Percentiles rank a stretch among this genome's conserved stretches.
Evolutionary conservation across 2,329 filamentous ascomycete genomes (phyloP).

Genomic region (Arthrocladium fulminans): DNA sequence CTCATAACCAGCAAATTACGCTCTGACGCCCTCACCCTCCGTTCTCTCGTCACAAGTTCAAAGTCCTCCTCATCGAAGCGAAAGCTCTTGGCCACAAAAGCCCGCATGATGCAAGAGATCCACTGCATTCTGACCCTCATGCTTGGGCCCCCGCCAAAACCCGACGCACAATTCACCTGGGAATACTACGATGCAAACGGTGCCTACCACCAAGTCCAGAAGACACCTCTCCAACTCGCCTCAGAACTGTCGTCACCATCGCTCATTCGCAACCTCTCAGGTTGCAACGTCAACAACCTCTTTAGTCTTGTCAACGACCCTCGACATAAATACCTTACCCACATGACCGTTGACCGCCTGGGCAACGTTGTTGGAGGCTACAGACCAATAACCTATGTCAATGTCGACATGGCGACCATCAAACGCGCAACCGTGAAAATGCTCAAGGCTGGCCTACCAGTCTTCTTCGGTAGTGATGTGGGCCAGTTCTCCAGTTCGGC

Average conservation of each 20-base stretch:
- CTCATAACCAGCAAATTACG: slow-evolving; percentile 76
- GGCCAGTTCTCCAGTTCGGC: slow-evolving; percentile 65
- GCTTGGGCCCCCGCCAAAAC: slow-evolving; percentile 67
- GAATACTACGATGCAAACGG: slow-evolving; percentile 63
- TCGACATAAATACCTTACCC: slow-evolving; percentile 61
- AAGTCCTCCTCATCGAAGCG: slow-evolving; percentile 31
- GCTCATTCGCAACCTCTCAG: slow-evolving; percentile 49
- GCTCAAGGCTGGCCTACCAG: slow-evolving; percentile 66
- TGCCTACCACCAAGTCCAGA: slow-evolving; percentile 52
- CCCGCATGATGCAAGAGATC: slow-evolving; percentile 69
- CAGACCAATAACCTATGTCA: slow-evolving; percentile 68
- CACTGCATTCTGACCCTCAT: slow-evolving; percentile 73
- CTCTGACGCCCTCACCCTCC: slow-evolving; percentile 69
- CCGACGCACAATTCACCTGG: slow-evolving; percentile 66
- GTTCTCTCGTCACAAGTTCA: slow-evolving; percentile 42
- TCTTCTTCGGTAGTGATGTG: slow-evolving; percentile 86
- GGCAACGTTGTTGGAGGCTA: slow-evolving; percentile 69
- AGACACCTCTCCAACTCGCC: slow-evolving; percentile 64
- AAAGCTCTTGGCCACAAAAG: slow-evolving; percentile 49
- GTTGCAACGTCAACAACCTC: slow-evolving; percentile 55
- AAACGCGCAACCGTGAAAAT: slow-evolving; percentile 67
- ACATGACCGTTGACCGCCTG: slow-evolving; percentile 67
- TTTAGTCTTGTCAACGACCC: slow-evolving; percentile 82
- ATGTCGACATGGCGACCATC: slow-evolving; percentile 64
- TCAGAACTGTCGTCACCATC: slow-evolving; percentile 55